phyloP scores from a whole-genome alignment of 768 basidiomycete genomes.

The Paxillus involutus region DNA sequence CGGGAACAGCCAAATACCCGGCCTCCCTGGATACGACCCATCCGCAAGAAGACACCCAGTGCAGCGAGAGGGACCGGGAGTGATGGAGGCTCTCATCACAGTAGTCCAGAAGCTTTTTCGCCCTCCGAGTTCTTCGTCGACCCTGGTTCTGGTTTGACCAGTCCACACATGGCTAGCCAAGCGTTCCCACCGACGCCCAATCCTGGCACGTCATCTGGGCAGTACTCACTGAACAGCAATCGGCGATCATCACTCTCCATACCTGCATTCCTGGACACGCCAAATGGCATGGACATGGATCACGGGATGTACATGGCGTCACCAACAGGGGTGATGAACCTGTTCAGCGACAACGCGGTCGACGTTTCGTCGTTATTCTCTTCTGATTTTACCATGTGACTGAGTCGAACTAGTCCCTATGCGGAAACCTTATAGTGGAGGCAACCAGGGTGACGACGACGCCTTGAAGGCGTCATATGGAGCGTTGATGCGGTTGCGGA shows the following conservation, averaged over 20 bases:
- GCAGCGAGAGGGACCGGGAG: conserved; percentile 43
- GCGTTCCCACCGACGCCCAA: conserved; percentile 22
- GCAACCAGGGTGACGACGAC: conserved; percentile 21
- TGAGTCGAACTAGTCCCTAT: conserved; percentile 28
- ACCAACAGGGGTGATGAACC: conserved; percentile 58
- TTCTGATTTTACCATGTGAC: conserved; percentile 30
- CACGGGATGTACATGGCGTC: conserved; percentile 51
- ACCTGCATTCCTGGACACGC: conserved; percentile 29
- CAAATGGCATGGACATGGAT: conserved; percentile 47
- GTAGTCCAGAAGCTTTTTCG: conserved; percentile 67
- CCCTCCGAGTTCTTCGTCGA: conserved; percentile 65
- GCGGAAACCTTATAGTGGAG: conserved; percentile 25
- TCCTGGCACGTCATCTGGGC: conserved; percentile 13
- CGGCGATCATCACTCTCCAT: conserved; percentile 24
- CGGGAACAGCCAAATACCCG: conserved; percentile 48
- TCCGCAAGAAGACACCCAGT: conserved; percentile 70
- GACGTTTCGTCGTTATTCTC: conserved; percentile 35
- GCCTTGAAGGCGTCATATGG: conserved; percentile 17
- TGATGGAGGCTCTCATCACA: conserved; percentile 45
- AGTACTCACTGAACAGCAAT: conserved; percentile 23
- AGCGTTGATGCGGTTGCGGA: background rate
- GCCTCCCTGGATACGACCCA: conserved; percentile 87
- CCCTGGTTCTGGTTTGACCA: conserved; percentile 26
- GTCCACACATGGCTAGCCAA: conserved; percentile 22
- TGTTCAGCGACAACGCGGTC: conserved; percentile 49